Evolutionary conservation across 225 moss, liverwort and hornwort genomes (phyloP), one percentile per base, ranked within the genome.

Genomic region (Anthoceros angustus): DNA sequence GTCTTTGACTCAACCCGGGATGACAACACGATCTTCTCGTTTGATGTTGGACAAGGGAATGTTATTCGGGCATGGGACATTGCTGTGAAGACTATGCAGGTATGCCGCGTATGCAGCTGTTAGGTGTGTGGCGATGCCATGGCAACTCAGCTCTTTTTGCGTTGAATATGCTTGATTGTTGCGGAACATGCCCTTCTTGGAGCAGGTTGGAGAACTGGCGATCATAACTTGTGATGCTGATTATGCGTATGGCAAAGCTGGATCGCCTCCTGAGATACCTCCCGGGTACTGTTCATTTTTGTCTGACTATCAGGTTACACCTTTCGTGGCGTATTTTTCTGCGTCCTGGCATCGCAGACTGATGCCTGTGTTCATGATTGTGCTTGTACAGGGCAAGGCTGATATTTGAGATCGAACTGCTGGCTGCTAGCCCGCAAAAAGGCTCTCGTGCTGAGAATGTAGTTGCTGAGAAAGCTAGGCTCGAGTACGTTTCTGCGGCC

Each of bases 31-130:
- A 79, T 87, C 8, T 91, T 91, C 75, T 78, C 77, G 68, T 91
- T 91, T 70, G 91, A 91, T 78, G 74, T 88, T 43, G 91, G 91
- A 42, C 82, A 80, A 63, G 91, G 75, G 69, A 81, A 67, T 66
- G 91, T 91, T 15, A 91, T 91, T 66, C 80, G 91, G 25, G 91
- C 91, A 7, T 91, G 91, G 91, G 91, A 91, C 66, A 91, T 91
- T 40, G 91, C 86, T 45, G 78, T 91, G 75, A 91, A 86, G 78
- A 91, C 87, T 41, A 91, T 91, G 91, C 88, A 87, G 78, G 77
- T 77, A 46, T 32, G 32, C 32, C 1, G 32, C 1, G 32, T 4
- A 32, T 32, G 32, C 32, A 16, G 50, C 2, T 15, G 50, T 3
- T 24, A 63, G 32, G 11, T 63, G 23, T 63, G 32, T 20, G 32